A percentile compares a stretch with the other conserved stretches of the same genome.
Conservation (phyloP, 495 filamentous ascomycete species). For the Cercophora scortea region DNA sequence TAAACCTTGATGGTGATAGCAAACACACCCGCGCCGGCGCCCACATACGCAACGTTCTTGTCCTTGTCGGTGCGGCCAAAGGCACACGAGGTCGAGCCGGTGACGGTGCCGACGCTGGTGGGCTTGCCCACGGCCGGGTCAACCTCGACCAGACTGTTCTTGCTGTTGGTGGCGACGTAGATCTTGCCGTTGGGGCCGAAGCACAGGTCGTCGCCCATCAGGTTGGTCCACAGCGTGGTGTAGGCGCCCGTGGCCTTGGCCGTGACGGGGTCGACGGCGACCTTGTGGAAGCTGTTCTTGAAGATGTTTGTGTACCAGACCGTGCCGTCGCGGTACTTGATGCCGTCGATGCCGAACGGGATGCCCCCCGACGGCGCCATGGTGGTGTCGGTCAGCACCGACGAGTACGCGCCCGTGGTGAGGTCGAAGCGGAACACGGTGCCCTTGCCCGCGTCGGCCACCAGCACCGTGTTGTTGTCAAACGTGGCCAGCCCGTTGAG, state of each 20-base stretch:
- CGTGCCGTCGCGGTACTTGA: slow-evolving; percentile 24
- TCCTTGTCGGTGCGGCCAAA: slow-evolving; percentile 34
- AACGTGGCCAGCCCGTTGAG: slow-evolving; percentile 33
- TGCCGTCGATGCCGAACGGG: slow-evolving; percentile 30
- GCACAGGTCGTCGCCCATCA: slow-evolving; percentile 35
- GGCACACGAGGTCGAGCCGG: slow-evolving; percentile 27
- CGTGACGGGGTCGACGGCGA: slow-evolving; percentile 28
- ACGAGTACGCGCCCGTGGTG: slow-evolving; percentile 24
- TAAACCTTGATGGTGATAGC: slow-evolving; percentile 21
- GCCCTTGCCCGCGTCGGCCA: slow-evolving; percentile 34
- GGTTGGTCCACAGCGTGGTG: slow-evolving; percentile 30
- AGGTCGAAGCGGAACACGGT: slow-evolving; percentile 33
- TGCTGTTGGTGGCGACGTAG: slow-evolving; percentile 31
- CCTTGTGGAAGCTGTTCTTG: slow-evolving; percentile 33
- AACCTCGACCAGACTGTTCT: slow-evolving; percentile 30
- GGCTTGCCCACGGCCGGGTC: slow-evolving; percentile 25
- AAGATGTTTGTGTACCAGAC: slow-evolving; percentile 41
- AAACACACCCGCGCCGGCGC: slow-evolving; percentile 22
- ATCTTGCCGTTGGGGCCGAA: slow-evolving; percentile 32
- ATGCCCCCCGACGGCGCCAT: slow-evolving; percentile 29
- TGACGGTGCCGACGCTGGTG: slow-evolving; percentile 20
- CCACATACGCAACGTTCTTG: slow-evolving; percentile 30
- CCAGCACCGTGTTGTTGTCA: slow-evolving; percentile 29
- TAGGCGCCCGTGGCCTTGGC: slow-evolving; percentile 26
- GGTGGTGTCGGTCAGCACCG: slow-evolving; percentile 28